phyloP scores from a whole-genome alignment of 352 stramenopile species.

The Phytophthora podocarpi region DNA sequence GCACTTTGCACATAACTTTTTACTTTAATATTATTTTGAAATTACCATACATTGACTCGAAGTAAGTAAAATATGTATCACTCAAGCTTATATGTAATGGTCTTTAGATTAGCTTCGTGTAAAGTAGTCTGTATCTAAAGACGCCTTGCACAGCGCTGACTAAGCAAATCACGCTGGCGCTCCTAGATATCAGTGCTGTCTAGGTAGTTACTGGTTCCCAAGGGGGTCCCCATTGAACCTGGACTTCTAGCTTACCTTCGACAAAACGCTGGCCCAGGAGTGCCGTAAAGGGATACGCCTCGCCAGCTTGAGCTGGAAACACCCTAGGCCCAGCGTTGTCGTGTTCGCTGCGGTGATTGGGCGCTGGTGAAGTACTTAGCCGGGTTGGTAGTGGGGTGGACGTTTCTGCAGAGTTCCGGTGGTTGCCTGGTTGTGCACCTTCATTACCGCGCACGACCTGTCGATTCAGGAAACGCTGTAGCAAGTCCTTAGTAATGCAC shows the following conservation, averaged over 20 bases:
- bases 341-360: background rate
- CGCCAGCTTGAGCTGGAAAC: background rate
- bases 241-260: background rate
- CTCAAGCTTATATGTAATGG: too few species aligned
- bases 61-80: too few species aligned
- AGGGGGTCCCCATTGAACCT: background rate
- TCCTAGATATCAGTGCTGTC: background rate
- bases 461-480: background rate
- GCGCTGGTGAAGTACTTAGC: background rate
- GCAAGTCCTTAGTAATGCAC: background rate
- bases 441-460: background rate
- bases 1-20: too few species aligned
- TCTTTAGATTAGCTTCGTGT: too few species aligned
- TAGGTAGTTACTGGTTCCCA: background rate
- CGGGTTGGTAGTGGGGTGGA: background rate
- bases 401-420: background rate
- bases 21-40: too few species aligned
- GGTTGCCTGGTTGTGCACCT: background rate
- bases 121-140: too few species aligned
- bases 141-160: background rate
- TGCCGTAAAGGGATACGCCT: background rate
- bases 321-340: background rate
- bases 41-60: too few species aligned
- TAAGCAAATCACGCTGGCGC: background rate
- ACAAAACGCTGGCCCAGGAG: background rate